phyloP scores from a whole-genome alignment of 257 asterid species.

The Nicotiana sylvestris region DNA sequence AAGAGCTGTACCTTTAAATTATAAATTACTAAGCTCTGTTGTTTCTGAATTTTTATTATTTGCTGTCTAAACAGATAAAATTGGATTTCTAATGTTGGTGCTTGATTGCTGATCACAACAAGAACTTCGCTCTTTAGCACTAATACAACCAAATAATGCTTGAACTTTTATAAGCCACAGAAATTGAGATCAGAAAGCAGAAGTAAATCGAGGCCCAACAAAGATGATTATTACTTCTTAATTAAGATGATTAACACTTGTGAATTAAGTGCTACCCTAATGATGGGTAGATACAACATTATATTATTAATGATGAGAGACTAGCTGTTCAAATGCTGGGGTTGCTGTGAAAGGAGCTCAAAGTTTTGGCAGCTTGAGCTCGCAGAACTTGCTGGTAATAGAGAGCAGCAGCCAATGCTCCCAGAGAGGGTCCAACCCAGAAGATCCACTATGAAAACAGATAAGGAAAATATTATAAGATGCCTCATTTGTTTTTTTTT shows the following conservation, averaged over 20 bases:
- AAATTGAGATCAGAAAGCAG: background rate
- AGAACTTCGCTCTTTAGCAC: background rate
- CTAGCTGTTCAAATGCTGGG: background rate
- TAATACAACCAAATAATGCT: background rate
- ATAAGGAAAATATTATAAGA: background rate
- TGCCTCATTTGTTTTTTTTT: too few relatives aligned
- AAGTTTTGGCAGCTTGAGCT: conserved; percentile 13
- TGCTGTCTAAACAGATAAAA: background rate
- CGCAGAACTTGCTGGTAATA: conserved; percentile 18
- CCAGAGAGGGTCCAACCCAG: conserved; percentile 25
- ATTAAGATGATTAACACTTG: too few relatives aligned
- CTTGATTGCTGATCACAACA: background rate
- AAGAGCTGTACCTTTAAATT: background rate
- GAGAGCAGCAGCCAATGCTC: conserved; percentile 16
- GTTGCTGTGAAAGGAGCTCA: conserved; percentile 3
- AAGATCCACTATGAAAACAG: conserved; percentile 15
- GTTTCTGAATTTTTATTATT: background rate
- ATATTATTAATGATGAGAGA: background rate
- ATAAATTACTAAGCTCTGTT: background rate
- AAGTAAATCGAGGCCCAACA: background rate
- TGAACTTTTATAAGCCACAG: background rate
- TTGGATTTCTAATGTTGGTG: too few relatives aligned
- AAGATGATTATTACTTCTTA: background rate
- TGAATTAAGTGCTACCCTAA: background rate
- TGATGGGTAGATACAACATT: background rate